A percentile compares a stretch with the other conserved stretches of the same genome.
Evolutionary conservation across 2,329 filamentous ascomycete species (phyloP).

Genomic region (Shiraia sp.): DNA sequence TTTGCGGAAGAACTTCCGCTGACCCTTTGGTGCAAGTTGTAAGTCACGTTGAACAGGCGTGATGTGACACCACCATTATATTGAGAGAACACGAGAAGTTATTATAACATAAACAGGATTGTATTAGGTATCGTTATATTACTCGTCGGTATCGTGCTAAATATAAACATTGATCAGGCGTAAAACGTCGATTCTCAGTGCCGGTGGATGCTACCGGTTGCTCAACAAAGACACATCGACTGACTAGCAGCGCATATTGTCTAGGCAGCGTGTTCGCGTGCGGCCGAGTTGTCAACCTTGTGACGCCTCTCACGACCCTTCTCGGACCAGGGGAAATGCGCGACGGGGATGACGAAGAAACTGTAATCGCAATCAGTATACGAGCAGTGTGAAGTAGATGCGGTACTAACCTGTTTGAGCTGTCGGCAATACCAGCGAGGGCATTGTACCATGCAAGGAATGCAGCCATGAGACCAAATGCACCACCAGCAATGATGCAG

Average conservation of each 20-base stretch:
- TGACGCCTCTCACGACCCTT: conserved; percentile 45
- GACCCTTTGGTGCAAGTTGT: no score
- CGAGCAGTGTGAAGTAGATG: background rate
- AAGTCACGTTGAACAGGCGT: no score
- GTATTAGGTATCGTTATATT: no score
- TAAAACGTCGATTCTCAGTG: no score
- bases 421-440: conserved; percentile 59
- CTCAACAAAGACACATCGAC: no score
- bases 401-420: conserved; percentile 51
- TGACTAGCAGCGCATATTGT: background rate
- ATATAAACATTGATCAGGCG: no score
- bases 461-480: conserved; percentile 57
- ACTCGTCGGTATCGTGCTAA: no score
- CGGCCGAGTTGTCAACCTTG: conserved; percentile 48
- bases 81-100: no score
- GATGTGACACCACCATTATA: no score
- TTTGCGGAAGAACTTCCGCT: no score
- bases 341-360: conserved; percentile 91
- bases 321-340: conserved; percentile 89
- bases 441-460: conserved; percentile 61
- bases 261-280: conserved; percentile 9
- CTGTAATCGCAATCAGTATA: conserved; percentile 50
- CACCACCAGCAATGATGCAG: conserved; percentile 57
- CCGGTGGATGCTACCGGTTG: no score
- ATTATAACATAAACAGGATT: no score